These are phyloP conservation scores for Pseudogymnoascus sp. DNA, from an alignment of 2,329 filamentous ascomycete genomes.

Conservation along the genomic window DNA sequence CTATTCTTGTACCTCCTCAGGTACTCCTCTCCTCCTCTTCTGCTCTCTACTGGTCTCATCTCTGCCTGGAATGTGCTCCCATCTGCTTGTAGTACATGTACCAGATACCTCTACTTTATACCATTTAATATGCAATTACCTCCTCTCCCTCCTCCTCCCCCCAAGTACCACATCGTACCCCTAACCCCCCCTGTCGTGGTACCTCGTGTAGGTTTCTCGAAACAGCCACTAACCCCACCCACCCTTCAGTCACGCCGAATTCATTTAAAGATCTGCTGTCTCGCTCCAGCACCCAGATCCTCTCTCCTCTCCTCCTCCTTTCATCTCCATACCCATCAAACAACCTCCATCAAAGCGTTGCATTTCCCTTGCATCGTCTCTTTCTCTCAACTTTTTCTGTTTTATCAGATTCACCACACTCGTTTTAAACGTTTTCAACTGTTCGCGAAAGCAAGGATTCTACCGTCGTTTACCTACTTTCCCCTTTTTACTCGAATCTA, in stretches of 20 bases:
- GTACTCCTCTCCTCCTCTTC: neutral
- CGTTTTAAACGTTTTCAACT: neutral
- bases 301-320: neutral
- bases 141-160: neutral
- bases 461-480: neutral
- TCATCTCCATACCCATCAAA: neutral
- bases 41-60: neutral
- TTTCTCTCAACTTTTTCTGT: neutral
- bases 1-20: neutral
- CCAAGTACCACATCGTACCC: neutral
- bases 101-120: neutral
- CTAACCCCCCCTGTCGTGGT: neutral
- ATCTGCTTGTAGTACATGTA: too few relatives aligned
- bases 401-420: slow-evolving; percentile 8
- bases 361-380: neutral
- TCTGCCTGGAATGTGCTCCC: too few relatives aligned
- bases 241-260: neutral
- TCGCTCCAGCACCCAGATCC: neutral
- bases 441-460: neutral
- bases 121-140: neutral
- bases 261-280: neutral
- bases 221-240: neutral
- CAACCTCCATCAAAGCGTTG: neutral
- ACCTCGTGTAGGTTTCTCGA: neutral
- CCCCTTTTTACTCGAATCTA: neutral